Evolutionary conservation across 2,329 filamentous ascomycete species (phyloP), one percentile per base, ranked within the genome.

Genomic region (Pseudogymnoascus sp.): DNA sequence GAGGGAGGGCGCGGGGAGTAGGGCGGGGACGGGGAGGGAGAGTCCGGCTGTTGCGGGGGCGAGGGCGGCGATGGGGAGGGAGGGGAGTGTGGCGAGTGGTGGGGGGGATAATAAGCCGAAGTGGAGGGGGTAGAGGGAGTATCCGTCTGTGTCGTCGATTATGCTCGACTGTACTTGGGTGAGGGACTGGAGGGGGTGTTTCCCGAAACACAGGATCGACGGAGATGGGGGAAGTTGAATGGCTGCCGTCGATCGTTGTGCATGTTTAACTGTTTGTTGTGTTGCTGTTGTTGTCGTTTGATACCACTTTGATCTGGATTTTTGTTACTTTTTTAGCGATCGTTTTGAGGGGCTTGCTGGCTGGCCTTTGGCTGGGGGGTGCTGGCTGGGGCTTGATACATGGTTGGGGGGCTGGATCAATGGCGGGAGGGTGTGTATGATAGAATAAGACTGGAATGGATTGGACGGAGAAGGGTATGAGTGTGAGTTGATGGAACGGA

Each of bases 221-320:
- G 2, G 16, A 4, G 16, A 10, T 2, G 16, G 39, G 31, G 31
- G 8, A 11, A 10, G 31, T 33, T 8, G 7, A 33, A 10, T 33
- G 10, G 8, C 31, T 8, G 2, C 8, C 16, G 10, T 16, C 7
- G 38, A 8, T 43, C 16, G 21, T 21, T 19, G 39, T 43, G 16
- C 11, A 19, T 45, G 41, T 45, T 45, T 45, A 26, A 26, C 4
- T 45, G 41, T 26, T 45, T 45, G 41, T 43, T 6, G 19, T 43
- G 14, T n/a, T n/a, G 21, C n/a, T 12, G 21, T n/a, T 7, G 41
- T 45, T 45, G 41, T 45, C 41, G 41, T 45, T 45, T 45, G 41
- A 45, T 45, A 45, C 41, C 41, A 45, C 41, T 45, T 45, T 45
- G 41, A 45, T 45, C 41, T 45, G 41, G 41, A 45, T 45, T 45